Evolutionary conservation across 2,329 filamentous ascomycete genomes (phyloP).

Genomic region (Stachybotrys elegans): DNA sequence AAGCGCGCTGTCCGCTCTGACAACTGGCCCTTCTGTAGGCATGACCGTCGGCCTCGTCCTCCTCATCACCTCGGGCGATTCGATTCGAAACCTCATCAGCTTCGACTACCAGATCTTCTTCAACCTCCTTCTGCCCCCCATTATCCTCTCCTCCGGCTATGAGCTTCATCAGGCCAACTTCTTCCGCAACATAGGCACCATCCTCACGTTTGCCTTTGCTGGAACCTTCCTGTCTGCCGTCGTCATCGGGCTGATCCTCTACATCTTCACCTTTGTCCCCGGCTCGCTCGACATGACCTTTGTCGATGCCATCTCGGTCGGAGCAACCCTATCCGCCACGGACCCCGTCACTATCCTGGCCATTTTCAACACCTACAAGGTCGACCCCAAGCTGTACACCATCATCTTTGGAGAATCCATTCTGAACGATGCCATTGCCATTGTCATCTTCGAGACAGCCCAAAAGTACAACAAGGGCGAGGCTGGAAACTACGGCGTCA

Average conservation of each 20-base stretch:
- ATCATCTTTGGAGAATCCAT: constrained; percentile 99
- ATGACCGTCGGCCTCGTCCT: constrained; percentile 94
- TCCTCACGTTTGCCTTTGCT: constrained; percentile 94
- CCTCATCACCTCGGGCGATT: constrained; percentile 72
- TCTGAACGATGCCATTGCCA: constrained; percentile 95
- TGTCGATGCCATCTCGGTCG: constrained; percentile 93
- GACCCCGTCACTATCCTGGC: constrained; percentile 96
- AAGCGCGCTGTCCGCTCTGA: constrained; percentile 7
- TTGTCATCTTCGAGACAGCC: constrained; percentile 96
- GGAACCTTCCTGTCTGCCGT: constrained; percentile 96
- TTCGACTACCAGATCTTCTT: constrained; percentile 99
- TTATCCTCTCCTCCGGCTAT: constrained; percentile 95
- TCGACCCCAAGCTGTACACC: constrained; percentile 97
- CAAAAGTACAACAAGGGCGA: constrained; percentile 82
- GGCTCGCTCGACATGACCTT: constrained; percentile 82
- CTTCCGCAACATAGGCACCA: constrained; percentile 96
- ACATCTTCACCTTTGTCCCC: constrained; percentile 81
- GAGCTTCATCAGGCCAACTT: constrained; percentile 98
- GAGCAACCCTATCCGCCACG: constrained; percentile 91
- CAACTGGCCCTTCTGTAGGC: constrained; percentile 45
- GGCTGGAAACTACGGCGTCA: constrained; percentile 65
- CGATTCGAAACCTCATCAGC: constrained; percentile 84
- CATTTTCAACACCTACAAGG: constrained; percentile 99
- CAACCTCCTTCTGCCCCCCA: constrained; percentile 95
- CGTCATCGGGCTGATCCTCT: constrained; percentile 86